Evolutionary conservation across 208 protist species (phyloP).

Genomic region (Porcisia hertigi): DNA sequence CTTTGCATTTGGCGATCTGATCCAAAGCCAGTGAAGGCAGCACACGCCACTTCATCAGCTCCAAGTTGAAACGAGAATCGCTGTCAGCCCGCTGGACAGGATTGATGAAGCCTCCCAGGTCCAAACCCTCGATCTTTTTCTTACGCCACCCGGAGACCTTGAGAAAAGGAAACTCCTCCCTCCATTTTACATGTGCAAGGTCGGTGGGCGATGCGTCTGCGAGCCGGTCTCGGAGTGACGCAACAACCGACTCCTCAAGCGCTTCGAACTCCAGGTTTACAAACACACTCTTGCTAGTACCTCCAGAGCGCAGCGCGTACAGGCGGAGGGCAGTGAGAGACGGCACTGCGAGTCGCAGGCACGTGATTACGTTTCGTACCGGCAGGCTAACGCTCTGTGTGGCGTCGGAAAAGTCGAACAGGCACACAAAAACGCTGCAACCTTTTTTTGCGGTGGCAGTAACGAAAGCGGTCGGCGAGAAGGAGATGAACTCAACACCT

Average conservation of each 20-base stretch:
- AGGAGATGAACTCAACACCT: conserved; percentile 23
- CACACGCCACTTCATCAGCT: conserved; percentile 98
- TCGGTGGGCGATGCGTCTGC: not conserved
- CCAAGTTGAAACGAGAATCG: conserved; percentile 91
- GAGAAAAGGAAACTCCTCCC: conserved; percentile 23
- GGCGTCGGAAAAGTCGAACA: conserved; percentile 44
- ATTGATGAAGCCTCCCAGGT: conserved; percentile 89
- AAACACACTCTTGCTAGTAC: conserved; percentile 36
- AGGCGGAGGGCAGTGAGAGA: conserved; percentile 37
- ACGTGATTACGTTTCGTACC: conserved; percentile 61
- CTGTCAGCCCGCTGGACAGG: conserved; percentile 74
- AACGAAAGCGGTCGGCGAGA: conserved; percentile 23
- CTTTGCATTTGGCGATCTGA: conserved; percentile 77
- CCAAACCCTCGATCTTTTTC: conserved; percentile 38
- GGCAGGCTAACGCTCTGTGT: conserved; percentile 39
- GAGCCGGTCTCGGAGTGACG: conserved; percentile 8
- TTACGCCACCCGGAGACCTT: conserved; percentile 47
- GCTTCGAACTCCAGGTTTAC: conserved; percentile 44
- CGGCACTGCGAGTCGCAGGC: conserved; percentile 49
- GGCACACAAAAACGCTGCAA: conserved; percentile 26
- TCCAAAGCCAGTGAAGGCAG: conserved; percentile 93
- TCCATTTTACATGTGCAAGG: conserved; percentile 15
- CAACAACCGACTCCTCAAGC: conserved; percentile 17
- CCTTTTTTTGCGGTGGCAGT: not conserved
- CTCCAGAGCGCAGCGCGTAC: conserved; percentile 48